Base-by-base conservation (phyloP, 257 asterid genomes). In the Misopates orontium region DNA sequence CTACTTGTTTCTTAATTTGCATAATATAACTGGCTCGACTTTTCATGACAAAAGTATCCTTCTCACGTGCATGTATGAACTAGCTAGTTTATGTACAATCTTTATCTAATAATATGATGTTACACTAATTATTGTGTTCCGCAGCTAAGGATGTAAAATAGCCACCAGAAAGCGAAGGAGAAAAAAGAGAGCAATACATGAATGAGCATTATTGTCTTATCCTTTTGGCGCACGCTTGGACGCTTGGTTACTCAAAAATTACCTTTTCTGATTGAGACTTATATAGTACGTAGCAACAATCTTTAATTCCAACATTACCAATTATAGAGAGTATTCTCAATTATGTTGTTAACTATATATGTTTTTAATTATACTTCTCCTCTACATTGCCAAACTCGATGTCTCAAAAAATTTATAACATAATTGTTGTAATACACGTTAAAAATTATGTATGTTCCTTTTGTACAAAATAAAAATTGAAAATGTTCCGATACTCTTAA, bases 141-240 rank as follows among this genome's bases (percentile, higher is more conserved):
- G 42, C 60, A 68, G 72, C 64, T 55, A 68, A 18, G 25, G 50
- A 20, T 21, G 60, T 28, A 69, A 52, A 32, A 64, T 44, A 36
- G 71, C 73, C 53, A 71, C 73, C 64, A 54, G 40, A 71, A 74
- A 56, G 60, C 67, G 6, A 62, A 58, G 45, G 31, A 13, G 4
- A 8, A 10, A 24, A 13, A 49, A 67, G 60, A 31, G 63, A 52
- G 20, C 10, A 49, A 54, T 10, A 28, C 44, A n/a, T n/a, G n/a
- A n/a, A n/a, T n/a, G n/a, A 48, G 16, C 71, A 74, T 74, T 21
- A 63, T 68, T 62, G 68, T 49, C 61, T 57, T 20, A 56, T 58
- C 47, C 75, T 64, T 57, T 69, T 63, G 28, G 68, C 72, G 72
- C 77, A 71, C 77, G 77, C 81, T 74, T 71, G 42, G 42, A 4